phyloP scores from a whole-genome alignment of 1,284 basidiomycete species.

The Ustilago xerochloae region DNA sequence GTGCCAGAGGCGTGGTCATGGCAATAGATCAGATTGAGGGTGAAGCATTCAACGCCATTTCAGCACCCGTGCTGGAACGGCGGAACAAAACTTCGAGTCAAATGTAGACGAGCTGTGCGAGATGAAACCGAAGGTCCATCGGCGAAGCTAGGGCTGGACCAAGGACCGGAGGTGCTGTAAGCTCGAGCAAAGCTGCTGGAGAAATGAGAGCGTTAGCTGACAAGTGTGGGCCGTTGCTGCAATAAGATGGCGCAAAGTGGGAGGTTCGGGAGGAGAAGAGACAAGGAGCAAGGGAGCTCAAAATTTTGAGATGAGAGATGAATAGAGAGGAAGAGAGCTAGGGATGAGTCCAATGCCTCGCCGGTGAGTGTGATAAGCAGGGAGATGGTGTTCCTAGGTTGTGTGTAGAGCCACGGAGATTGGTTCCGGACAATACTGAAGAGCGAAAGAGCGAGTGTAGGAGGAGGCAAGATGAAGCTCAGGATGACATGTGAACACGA shows the following conservation, averaged over 20 bases:
- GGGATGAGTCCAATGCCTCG: background rate
- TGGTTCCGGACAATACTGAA: conserved; percentile 11
- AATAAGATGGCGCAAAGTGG: too few relatives aligned
- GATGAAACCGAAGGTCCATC: too few relatives aligned
- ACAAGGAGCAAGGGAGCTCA: background rate
- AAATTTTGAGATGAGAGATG: background rate
- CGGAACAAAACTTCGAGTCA: too few relatives aligned
- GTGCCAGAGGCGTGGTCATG: conserved; percentile 7
- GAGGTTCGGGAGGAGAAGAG: background rate
- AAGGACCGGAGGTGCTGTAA: too few relatives aligned
- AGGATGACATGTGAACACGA: background rate
- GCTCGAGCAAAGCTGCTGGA: too few relatives aligned
- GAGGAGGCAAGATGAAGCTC: background rate
- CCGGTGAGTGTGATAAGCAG: background rate
- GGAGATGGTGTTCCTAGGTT: background rate
- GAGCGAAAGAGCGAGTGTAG: background rate
- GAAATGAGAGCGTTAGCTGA: too few relatives aligned
- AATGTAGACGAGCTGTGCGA: too few relatives aligned
- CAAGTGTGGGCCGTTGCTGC: too few relatives aligned
- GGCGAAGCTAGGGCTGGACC: too few relatives aligned
- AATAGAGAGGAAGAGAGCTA: background rate
- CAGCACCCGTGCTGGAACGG: too few relatives aligned
- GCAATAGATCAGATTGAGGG: background rate
- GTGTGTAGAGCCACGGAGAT: conserved; percentile 19
- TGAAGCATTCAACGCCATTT: background rate